Percentiles rank a stretch among this genome's conserved stretches.
phyloP scores from a whole-genome alignment of 1,139 yeast genomes.

The Hansenula sp. region DNA sequence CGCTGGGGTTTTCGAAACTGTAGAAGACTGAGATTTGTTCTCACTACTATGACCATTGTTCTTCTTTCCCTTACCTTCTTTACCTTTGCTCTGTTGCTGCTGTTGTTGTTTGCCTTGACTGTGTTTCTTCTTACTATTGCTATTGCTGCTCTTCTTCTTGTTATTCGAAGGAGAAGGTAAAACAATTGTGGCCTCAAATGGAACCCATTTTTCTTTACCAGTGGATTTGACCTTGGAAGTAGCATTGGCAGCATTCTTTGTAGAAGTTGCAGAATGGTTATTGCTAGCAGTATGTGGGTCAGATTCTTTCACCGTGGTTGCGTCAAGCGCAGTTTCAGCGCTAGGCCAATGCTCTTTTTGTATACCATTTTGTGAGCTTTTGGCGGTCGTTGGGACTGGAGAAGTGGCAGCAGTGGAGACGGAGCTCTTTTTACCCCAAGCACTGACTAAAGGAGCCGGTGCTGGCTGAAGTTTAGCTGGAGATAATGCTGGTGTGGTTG shows the following conservation, averaged over 20 bases:
- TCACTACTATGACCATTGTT: background rate
- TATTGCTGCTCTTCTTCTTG: slow-evolving; percentile 5
- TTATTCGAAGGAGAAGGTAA: slow-evolving; percentile 10
- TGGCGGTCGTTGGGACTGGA: background rate
- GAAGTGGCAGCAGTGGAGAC: slow-evolving; percentile 1
- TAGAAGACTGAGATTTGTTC: background rate
- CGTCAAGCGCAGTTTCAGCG: slow-evolving; percentile 10
- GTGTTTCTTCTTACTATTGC: slow-evolving; percentile 2
- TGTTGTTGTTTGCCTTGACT: slow-evolving; percentile 2
- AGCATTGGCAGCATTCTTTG: slow-evolving; percentile 4
- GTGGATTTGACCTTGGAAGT: slow-evolving; percentile 15
- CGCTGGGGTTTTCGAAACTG: background rate
- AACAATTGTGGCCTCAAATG: slow-evolving; percentile 25
- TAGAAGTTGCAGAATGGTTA: background rate
- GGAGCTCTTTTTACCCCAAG: slow-evolving; percentile 21
- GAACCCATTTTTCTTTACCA: slow-evolving; percentile 28
- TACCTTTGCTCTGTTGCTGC: background rate
- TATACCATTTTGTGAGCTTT: background rate
- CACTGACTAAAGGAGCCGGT: slow-evolving; percentile 26
- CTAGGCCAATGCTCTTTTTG: slow-evolving; percentile 20
- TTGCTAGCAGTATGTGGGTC: background rate
- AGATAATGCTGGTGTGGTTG: background rate
- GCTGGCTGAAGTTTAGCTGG: slow-evolving; percentile 25
- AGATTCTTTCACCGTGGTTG: background rate
- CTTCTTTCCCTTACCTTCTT: slow-evolving; percentile 2